Evolutionary conservation across 2,329 filamentous ascomycete species (phyloP), one percentile per base, ranked within the genome.

Genomic region (Cephalotrichum gorgonifer): DNA sequence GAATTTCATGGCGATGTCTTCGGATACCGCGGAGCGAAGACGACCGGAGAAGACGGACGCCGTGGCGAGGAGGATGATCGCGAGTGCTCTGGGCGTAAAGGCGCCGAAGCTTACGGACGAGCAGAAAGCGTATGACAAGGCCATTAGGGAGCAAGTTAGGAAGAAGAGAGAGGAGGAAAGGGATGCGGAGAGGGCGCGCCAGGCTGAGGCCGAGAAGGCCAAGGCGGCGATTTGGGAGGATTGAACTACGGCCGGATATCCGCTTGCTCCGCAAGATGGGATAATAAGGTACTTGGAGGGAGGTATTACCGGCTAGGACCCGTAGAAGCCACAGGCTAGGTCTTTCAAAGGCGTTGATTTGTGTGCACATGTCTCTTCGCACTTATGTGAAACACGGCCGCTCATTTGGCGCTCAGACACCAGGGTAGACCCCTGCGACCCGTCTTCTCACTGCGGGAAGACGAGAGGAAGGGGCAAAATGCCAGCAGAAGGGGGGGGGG

Each of bases 41-140:
- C 71, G 86, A 35, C 91, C 89, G 0, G 90, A 95, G 67, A 98
- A 95, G 73, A 94, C 90, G 53, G 94, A 94, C 53, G 88, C 89
- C 1, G 88, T 95, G 35, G 93, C 93, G 5, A 79, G 86, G 53
- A 75, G 93, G 51, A 76, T 98, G 78, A 97, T 98, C 62, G 89
- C 88, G 1, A 86, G 86, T 3, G 89, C 87, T 1, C 69, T 97
- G 55, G 93, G 93, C 1, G 78, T 96, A 49, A 81, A 83, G 59
- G 81, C 83, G 30, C 88, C 88, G 28, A 85, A 80, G 69, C 78
- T 83, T 64, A 96, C 88, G 2, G 88, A 94, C 54, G 90, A 96
- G 68, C 86, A 95, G 73, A 78, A 76, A 57, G 86, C 88, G 48
- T 97, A 93, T 63, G 90, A 97, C 59, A 79, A 76, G 55, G 84